Evolutionary conservation across 257 asterid species (phyloP).

Genomic region (Striga asiatica): DNA sequence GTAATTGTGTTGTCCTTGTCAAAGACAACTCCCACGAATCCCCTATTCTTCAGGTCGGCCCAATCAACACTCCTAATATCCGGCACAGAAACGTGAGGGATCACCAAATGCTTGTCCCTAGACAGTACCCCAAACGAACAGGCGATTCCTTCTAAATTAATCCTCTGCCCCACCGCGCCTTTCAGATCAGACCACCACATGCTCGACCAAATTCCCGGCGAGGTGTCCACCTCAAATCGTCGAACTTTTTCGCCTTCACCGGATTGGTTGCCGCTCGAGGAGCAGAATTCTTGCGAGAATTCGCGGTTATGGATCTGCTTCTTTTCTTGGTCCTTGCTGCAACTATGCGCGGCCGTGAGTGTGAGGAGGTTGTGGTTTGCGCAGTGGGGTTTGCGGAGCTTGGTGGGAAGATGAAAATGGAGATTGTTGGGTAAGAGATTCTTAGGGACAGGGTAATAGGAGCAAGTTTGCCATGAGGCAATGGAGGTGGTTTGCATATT

Average conservation of each 20-base stretch:
- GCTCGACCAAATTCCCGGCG: constrained; percentile 34
- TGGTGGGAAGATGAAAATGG: constrained; percentile 17
- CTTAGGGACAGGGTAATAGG: constrained; percentile 47
- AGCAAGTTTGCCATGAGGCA: constrained; percentile 56
- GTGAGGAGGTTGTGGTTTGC: constrained; percentile 20
- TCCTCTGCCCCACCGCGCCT: constrained; percentile 86
- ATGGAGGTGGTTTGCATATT: constrained; percentile 52
- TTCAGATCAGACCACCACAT: constrained; percentile 76
- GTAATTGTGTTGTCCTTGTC: constrained; percentile 94
- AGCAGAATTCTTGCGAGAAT: constrained; percentile 26
- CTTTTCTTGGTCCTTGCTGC: constrained; percentile 57
- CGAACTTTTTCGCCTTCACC: constrained; percentile 13
- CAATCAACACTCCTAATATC: constrained; percentile 79
- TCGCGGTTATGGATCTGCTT: constrained; percentile 21
- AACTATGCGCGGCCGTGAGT: constrained; percentile 38
- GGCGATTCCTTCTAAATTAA: constrained; percentile 72
- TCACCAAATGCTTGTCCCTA: constrained; percentile 51
- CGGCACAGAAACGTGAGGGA: constrained; percentile 67
- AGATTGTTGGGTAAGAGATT: constrained; percentile 25
- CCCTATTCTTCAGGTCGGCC: constrained; percentile 66
- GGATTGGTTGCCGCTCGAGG: constrained; percentile 25
- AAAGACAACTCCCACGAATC: constrained; percentile 90
- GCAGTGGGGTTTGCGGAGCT: constrained; percentile 16
- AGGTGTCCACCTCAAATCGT: constrained; percentile 15
- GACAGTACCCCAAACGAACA: constrained; percentile 52